Conservation (phyloP, 2,329 filamentous ascomycete genomes). For the Fusarium succisae region DNA sequence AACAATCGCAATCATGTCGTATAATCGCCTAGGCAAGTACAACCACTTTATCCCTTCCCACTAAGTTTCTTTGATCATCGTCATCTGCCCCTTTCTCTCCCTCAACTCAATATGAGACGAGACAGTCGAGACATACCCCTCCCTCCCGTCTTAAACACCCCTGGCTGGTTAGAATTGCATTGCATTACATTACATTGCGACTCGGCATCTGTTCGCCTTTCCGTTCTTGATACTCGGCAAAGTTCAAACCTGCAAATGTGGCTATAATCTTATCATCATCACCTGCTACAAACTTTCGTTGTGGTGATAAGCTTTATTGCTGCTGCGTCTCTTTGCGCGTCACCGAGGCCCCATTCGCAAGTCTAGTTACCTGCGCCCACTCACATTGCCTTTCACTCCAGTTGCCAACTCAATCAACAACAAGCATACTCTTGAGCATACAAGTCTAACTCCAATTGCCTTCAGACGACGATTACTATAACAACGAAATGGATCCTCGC, state of each 20-base stretch:
- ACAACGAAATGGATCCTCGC: constrained; percentile 63
- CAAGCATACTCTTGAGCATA: neutral
- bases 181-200: constrained; percentile 22
- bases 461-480: constrained; percentile 68
- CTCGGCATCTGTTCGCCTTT: neutral
- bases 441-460: constrained; percentile 34
- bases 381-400: neutral
- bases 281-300: neutral
- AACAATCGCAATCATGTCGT: constrained; percentile 65
- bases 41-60: neutral
- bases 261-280: neutral
- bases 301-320: constrained; percentile 9
- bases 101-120: constrained; percentile 32
- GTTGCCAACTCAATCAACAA: constrained; percentile 11
- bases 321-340: constrained; percentile 23
- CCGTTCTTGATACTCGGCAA: neutral
- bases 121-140: constrained; percentile 37
- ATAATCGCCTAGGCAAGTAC: constrained; percentile 76
- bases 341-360: constrained; percentile 24
- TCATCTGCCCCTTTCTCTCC: constrained; percentile 33
- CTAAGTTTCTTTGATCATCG: constrained; percentile 21
- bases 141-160: constrained; percentile 30
- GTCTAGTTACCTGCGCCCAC: constrained; percentile 9
- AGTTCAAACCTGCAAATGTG: neutral
- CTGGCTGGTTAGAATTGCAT: constrained; percentile 19